Evolutionary conservation across 177 flowering plant genomes (phyloP), one percentile per base, ranked within the genome.

Genomic region (Vitis hybrid): DNA sequence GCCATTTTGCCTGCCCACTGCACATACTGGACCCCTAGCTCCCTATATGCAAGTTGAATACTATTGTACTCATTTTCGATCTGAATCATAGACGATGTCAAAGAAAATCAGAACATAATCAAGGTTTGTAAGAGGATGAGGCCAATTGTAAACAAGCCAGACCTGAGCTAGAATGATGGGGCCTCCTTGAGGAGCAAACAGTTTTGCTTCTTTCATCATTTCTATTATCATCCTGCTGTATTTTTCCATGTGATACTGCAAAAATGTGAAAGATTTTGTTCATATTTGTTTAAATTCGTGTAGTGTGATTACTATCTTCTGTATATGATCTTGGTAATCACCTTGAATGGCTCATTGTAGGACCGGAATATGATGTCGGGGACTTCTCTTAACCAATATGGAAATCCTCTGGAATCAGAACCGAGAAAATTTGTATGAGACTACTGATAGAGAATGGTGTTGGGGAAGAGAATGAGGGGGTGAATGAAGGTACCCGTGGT

Each of bases 1-100:
- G 97, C 98, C 89, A 92, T 78, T 1, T 79, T 83, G 61, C 82
- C 97, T 30, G 98, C 97, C 99, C 99, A 96, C 27, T 87, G 84
- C 9, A 96, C 87, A 59, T 96, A 96, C 2, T 66, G 68, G 9
- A 12, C 9, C 15, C 96, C 99, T 1, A 0, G 1, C 21, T 81
- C 84, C 58, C 78, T 76, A 52, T 76, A 96, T 46, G 97, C 94
- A 12, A 62, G 80, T 75, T 88, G 87, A 49, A 96, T 71, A 49
- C 75, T 84, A 71, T 87, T 83, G 75, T 93, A 96, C 78, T 96
- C 98, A 63, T 96, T 96, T 69, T 96, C 99, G 32, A 96, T 89
- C 97, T 95, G 85, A 73, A 73, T 58, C 11, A 60, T 30, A 58
- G 9, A 35, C 21, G 4, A 50, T 64, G 3, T 57, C 15, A 35